Conservation (phyloP, 2,329 filamentous ascomycete genomes). For the Colletotrichum sp. region DNA sequence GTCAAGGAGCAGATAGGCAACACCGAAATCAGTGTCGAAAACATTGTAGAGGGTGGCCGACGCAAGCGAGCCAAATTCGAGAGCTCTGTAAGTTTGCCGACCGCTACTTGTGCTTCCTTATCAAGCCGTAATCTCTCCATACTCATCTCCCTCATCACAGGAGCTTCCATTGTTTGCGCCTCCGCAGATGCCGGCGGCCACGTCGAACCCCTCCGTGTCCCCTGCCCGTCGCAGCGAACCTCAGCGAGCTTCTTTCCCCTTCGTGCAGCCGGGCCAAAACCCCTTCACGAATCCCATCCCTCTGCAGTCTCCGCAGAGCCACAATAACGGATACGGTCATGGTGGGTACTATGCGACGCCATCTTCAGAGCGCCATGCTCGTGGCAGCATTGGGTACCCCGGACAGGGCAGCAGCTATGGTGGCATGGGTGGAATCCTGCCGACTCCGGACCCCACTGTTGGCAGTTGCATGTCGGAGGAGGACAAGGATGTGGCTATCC, state of each 20-base stretch:
- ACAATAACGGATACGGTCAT: constrained; percentile 60
- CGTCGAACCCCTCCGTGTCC: constrained; percentile 97
- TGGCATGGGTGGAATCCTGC: constrained; percentile 66
- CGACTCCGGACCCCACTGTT: constrained; percentile 96
- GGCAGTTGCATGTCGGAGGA: constrained; percentile 97
- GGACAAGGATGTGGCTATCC: constrained; percentile 89
- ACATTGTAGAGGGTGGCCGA: constrained; percentile 96
- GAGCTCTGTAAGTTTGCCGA: constrained; percentile 80
- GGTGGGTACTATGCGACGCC: constrained; percentile 68
- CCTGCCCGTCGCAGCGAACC: constrained; percentile 83
- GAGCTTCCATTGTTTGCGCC: constrained; percentile 95
- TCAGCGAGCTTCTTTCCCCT: constrained; percentile 76
- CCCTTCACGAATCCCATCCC: constrained; percentile 80
- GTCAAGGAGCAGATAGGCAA: constrained; percentile 88
- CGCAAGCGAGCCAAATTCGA: constrained; percentile 95
- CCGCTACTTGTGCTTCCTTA: not conserved
- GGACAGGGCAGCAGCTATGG: constrained; percentile 23
- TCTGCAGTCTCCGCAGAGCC: constrained; percentile 84
- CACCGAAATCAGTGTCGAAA: constrained; percentile 96
- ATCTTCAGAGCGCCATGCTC: constrained; percentile 67
- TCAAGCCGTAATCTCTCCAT: constrained; percentile 12
- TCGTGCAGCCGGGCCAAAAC: constrained; percentile 76
- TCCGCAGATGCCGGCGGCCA: constrained; percentile 88
- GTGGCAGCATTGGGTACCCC: constrained; percentile 65
- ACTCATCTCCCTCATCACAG: constrained; percentile 55